Percentiles rank a stretch among this genome's conserved stretches.
These are phyloP conservation scores for Penicillium bovifimosum DNA, from an alignment of 495 filamentous ascomycete species.

Conservation along the genomic window DNA sequence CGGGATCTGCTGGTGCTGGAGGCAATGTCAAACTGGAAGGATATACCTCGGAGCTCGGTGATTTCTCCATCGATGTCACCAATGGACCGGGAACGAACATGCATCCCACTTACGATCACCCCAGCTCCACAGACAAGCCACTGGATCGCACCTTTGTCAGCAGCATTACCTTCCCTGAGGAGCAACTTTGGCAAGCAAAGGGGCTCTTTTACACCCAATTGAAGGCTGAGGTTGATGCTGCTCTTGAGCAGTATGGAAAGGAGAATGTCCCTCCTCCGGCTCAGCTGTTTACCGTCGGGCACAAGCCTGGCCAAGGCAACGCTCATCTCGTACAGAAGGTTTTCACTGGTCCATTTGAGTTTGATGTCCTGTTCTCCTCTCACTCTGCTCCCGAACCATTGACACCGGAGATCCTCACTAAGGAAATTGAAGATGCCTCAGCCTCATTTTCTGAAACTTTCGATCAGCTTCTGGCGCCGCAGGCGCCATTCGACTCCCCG, in stretches of 20 bases:
- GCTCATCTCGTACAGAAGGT: slow-evolving; percentile 87
- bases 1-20: slow-evolving; percentile 54
- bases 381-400: slow-evolving; percentile 56
- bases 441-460: slow-evolving; percentile 71
- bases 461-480: slow-evolving; percentile 61
- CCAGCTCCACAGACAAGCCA: slow-evolving; percentile 64
- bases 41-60: slow-evolving; percentile 67
- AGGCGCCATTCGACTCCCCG: slow-evolving; percentile 66
- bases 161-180: slow-evolving; percentile 59
- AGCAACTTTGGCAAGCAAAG: slow-evolving; percentile 83
- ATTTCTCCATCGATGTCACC: slow-evolving; percentile 78
- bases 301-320: slow-evolving; percentile 68
- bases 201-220: slow-evolving; percentile 67
- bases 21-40: slow-evolving; percentile 73
- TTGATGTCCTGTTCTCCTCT: slow-evolving; percentile 89
- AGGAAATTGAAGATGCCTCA: slow-evolving; percentile 59
- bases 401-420: slow-evolving; percentile 61
- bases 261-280: slow-evolving; percentile 72
- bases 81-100: slow-evolving; percentile 56
- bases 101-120: slow-evolving; percentile 57
- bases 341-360: slow-evolving; percentile 69
- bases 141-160: slow-evolving; percentile 70
- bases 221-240: slow-evolving; percentile 67
- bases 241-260: slow-evolving; percentile 63
- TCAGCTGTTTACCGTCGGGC: slow-evolving; percentile 74